Base-by-base conservation (phyloP, 1,284 basidiomycete genomes). In the Amylostereum areolatum region DNA sequence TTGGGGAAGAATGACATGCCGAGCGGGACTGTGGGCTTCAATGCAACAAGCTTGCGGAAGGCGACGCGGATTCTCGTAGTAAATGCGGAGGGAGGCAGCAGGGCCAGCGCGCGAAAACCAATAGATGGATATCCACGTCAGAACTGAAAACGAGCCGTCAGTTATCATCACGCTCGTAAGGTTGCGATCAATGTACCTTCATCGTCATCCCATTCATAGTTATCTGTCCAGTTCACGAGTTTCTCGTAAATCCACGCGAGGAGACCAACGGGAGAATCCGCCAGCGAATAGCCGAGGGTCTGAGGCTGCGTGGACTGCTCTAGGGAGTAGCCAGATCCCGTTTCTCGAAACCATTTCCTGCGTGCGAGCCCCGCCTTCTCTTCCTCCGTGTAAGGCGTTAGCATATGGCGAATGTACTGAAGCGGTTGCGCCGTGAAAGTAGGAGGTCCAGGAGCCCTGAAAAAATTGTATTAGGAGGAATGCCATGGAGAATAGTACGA, bases 241-340 rank as follows among this genome's bases (percentile, higher is more conserved):
- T 83, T 82, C 54, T 82, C 79, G 50, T 80, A 81, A 25, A 83
- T 75, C 78, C 81, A 83, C 6, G 73, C 75, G 2, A 83, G 66
- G 10, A 84, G 60, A 0, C 74, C 78, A 11, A 72, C 67, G 3
- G 81, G 81, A n/a, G 78, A 81, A 55, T 83, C 81, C 0, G 73
- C 62, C 2, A 83, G 64, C 5, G 67, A 61, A 55, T 83, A 69
- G 3, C 69, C 71, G 10, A 73, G 47, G 1, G 70, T 73, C 51
- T 71, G 68, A 3, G 67, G 71, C 50, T 62, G 55, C 18, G 67
- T 71, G 6, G 62, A 43, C 43, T 69, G 68, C 46, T 62, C 55
- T 3, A 32, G 34, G 27, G 46, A 50, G 44, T 71, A 70, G 2
- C 66, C 68, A 2, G 31, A 47, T 18, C 66, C 68, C 34, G 58